Base-by-base conservation (phyloP, 139 green algal species). In the Haematococcus sp. region DNA sequence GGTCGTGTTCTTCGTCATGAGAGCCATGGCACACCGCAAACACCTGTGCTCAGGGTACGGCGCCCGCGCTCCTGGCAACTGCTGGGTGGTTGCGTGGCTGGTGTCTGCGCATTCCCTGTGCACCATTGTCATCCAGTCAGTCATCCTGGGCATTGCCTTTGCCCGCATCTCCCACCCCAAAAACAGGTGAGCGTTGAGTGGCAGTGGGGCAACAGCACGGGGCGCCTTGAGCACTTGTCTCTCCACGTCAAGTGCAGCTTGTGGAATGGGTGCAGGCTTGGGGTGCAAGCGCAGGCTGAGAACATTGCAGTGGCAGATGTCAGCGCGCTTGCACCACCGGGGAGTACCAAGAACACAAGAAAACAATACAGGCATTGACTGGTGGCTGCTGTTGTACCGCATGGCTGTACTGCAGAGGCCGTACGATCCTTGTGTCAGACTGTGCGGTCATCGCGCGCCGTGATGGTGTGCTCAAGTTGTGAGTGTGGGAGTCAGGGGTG, bases 401-500 rank as follows among this genome's bases (percentile, higher is more conserved):
- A 65, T 69, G 61, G 84, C 40, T 49, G 40, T 49, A 11, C 7
- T 49, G 40, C 40, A 49, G 92, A 27, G 87, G 83, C 30, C 82
- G 92, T 46, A 93, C 91, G 11, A 93, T 97, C 68, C 85, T 94
- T 63, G 94, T 97, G 30, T 92, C 83, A 1, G 90, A 97, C 67
- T 91, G 80, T 16, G 87, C 90, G 1, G 74, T 87, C 32, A 91
- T 97, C 4, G 81, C 86, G 0, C 81, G 91, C 0, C 73, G 93
- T 1, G 92, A 97, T 68, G 93, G 93, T 70, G 84, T 92, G 30
- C 87, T 97, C 33, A 97, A 97, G 70, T 92, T 97, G 85, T 90
- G 72, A 86, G 85, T 81, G 2, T 11, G 27, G 22, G 59, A 51
- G 68, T 2, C 3, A 30, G 23, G 15, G 52, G 40, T 19, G 40